Evolutionary conservation across 306 rosid genomes (phyloP), one percentile per base, ranked within the genome.

Genomic region (Mimosa bimucronata): DNA sequence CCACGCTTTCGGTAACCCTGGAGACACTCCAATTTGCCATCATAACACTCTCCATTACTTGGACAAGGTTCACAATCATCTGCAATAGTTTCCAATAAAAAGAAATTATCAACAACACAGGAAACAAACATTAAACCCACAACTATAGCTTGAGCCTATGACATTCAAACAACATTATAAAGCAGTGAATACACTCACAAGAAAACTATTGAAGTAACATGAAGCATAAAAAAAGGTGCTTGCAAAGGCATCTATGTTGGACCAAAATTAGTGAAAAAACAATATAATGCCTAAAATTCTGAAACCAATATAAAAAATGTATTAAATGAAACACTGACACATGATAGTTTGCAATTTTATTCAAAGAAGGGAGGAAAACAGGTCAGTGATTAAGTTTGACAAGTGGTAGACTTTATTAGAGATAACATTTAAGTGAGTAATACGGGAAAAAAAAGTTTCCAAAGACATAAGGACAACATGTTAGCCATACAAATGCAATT

Each of bases 51-150:
- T 76, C 97, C 98, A 79, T 92, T 87, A 83, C 76, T 88, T 26
- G 98, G 97, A 85, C 97, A 94, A 84, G 97, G 92, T 82, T 87
- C 91, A 80, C 97, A 94, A 82, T 42, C 67, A 88, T 89, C 97
- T 92, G 95, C 30, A 74, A 73, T 23, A 19, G 77, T 76, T 26
- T 15, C 42, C 13, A 29, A n/a, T n/a, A n/a, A 61, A 30, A 44
- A 66, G 41, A 76, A 80, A 42, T 12, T 53, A 53, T 74, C 82
- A 53, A 6, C 82, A 53, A 6, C 19, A 48, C 10, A 67, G 58
- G 52, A 46, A 82, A 71, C 37, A 82, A 67, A 67, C 46, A 69
- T 53, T 52, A 45, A n/a, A 23, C 75, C 25, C 66, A 53, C 64
- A 67, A 13, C 16, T 42, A 55, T 6, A 62, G n/a, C 21, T 61